Base-by-base conservation (phyloP, 306 rosid genomes). In the Hippophae gyantsensis region DNA sequence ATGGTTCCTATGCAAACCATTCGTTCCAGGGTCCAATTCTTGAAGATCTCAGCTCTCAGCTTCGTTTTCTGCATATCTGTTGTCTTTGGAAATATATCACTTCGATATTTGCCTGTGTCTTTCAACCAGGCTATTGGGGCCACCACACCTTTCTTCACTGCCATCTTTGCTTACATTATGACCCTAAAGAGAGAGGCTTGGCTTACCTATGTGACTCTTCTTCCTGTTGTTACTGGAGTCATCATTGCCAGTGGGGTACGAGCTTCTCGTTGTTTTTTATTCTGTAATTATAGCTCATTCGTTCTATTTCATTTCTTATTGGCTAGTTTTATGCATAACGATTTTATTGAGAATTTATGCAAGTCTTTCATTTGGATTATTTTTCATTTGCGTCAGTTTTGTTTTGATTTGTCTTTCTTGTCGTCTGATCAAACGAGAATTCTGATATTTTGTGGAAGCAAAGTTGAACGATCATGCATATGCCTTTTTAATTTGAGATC, bases 81-180 rank as follows among this genome's bases (percentile, higher is more conserved):
- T 10, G 99, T 93, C 10, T 93, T 93, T 38, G 99, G 99, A 5
- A 93, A 93, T 77, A 66, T 93, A 41, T 93, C 99, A 5, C 84
- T 93, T 13, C 70, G 99, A 26, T 93, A 86, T 54, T 73, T 93
- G 54, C 99, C 99, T 1, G 99, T 93, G 0, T 86, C 95, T 2
- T 93, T 93, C 64, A 93, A 86, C 51, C 99, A 93, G 73, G 99
- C 99, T 2, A 61, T 93, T 42, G 99, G 99, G 6, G 99, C 99
- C 2, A 93, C 99, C 7, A 89, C 99, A 6, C 99, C 99, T 0
- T 93, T 93, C 50, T 93, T 93, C 72, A 93, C 99, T 43, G 99
- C 99, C 12, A 79, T 93, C 12, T 93, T 93, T 51, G 99, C 99
- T 43, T 93, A 93, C 65, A 49, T 84, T 10, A 89, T 93, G 79